Conservation (phyloP, 2,329 filamentous ascomycete genomes). For the Aspergillus puulaauensis region DNA sequence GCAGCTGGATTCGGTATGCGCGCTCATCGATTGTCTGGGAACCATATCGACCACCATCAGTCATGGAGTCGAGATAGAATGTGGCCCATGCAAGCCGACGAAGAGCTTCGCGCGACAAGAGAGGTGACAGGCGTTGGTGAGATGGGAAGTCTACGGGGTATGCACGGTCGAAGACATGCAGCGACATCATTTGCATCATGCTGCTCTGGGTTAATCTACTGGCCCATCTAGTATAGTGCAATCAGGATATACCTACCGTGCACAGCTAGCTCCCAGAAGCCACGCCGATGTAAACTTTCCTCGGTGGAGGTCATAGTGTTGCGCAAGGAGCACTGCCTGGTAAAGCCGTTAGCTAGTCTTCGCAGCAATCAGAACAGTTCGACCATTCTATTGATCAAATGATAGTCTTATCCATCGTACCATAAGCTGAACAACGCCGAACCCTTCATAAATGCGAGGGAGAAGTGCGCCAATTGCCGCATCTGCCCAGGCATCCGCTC, state of each 20-base stretch:
- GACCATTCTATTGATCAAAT: too few relatives aligned
- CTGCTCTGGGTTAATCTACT: background rate
- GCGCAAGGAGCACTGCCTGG: background rate
- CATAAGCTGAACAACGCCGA: background rate
- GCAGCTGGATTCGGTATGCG: background rate
- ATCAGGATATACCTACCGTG: background rate
- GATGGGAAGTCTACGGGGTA: background rate
- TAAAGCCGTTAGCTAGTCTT: too few relatives aligned
- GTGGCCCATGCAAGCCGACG: background rate
- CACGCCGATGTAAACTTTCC: background rate
- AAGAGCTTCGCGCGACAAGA: background rate
- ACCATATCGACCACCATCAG: background rate
- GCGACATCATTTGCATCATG: conserved; percentile 3
- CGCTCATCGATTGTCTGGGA: background rate
- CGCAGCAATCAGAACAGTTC: too few relatives aligned
- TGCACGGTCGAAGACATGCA: background rate
- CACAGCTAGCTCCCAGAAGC: background rate
- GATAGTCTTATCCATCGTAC: background rate
- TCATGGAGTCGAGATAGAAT: background rate
- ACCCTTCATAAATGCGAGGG: background rate
- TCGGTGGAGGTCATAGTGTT: background rate
- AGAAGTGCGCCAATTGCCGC: background rate
- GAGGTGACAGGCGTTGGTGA: background rate
- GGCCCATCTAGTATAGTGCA: too few relatives aligned
- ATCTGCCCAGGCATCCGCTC: conserved; percentile 1